phyloP scores from a whole-genome alignment of 441 rosid genomes.

The Mallotus japonicus region DNA sequence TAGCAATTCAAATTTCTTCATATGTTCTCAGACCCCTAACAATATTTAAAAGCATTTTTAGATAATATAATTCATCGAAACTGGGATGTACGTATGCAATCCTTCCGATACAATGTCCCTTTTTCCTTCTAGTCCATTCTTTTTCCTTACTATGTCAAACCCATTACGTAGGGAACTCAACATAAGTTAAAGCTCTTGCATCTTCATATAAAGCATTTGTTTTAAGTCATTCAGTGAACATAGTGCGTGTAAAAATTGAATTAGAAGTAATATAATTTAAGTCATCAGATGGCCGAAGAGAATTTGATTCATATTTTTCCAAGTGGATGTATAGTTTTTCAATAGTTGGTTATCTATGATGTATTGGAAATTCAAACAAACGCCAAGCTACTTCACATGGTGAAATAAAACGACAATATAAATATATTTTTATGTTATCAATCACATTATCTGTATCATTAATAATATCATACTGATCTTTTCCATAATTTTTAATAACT shows the following conservation, averaged over 20 bases:
- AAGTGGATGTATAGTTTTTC: neutral
- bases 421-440: no score
- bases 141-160: neutral
- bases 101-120: neutral
- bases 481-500: no score
- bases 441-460: no score
- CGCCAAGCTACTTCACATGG: no score
- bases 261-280: neutral
- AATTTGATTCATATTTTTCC: neutral
- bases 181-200: neutral
- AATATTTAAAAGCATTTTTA: neutral
- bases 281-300: neutral
- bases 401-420: no score
- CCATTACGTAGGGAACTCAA: neutral
- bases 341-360: neutral
- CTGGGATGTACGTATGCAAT: neutral
- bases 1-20: no score
- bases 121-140: neutral
- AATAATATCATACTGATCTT: rapidly evolving
- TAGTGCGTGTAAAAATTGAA: neutral
- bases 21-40: neutral
- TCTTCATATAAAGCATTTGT: neutral
- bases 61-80: neutral
- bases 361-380: neutral
- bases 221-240: neutral